A percentile compares a stretch with the other conserved stretches of the same genome.
phyloP scores from a whole-genome alignment of 495 filamentous ascomycete genomes.

The Daldinia decipiens region DNA sequence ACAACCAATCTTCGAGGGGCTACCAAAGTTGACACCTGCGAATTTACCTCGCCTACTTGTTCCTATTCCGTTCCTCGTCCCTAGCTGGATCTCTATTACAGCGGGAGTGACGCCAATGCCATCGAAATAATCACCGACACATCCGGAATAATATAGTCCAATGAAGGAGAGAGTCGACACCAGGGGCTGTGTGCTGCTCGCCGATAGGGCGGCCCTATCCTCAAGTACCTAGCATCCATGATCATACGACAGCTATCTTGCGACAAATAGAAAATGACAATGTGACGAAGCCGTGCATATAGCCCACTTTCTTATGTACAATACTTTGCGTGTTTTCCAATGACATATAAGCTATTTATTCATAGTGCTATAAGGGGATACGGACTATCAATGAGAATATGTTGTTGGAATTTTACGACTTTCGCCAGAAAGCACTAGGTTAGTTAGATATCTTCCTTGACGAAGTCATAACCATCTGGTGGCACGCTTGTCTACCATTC shows the following conservation, averaged over 20 bases:
- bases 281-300: not conserved
- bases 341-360: not conserved
- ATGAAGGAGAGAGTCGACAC: not conserved
- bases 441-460: not conserved
- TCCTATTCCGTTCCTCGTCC: not conserved
- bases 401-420: not conserved
- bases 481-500: not conserved
- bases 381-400: not conserved
- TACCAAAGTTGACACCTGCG: not conserved
- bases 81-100: not conserved
- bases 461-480: slow-evolving; percentile 1
- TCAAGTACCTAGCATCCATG: not conserved
- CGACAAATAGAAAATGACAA: not conserved
- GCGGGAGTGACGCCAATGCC: not conserved
- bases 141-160: not conserved
- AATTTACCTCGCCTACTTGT: not conserved
- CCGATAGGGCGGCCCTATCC: not conserved
- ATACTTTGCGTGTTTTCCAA: not conserved
- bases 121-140: not conserved
- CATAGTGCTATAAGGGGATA: not conserved
- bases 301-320: not conserved
- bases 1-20: too few species aligned
- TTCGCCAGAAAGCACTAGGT: not conserved
- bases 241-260: not conserved
- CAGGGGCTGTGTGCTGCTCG: not conserved